phyloP scores from a whole-genome alignment of 208 protist genomes.

The Naegleria fowleri region DNA sequence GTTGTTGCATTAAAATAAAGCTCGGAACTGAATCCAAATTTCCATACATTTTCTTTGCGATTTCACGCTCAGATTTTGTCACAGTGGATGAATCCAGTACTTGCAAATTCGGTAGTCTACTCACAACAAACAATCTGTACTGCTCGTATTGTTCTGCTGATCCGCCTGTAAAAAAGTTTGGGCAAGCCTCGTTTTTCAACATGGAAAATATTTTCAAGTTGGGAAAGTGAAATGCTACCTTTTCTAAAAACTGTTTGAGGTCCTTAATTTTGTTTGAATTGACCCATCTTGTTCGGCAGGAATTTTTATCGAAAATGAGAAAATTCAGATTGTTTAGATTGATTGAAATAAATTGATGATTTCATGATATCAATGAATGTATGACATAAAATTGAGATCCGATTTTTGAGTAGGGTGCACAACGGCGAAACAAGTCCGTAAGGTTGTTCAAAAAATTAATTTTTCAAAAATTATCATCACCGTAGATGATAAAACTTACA shows the following conservation, averaged over 20 bases:
- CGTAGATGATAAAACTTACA: not conserved
- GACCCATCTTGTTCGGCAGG: not conserved
- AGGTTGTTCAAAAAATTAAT: not conserved
- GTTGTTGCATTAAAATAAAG: not conserved
- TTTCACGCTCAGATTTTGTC: not conserved
- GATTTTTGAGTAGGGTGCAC: too few species aligned
- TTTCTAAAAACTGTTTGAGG: not conserved
- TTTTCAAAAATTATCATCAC: not conserved
- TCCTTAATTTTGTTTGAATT: slow-evolving; percentile 23
- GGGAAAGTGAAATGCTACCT: not conserved
- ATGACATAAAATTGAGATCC: too few species aligned
- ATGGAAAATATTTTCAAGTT: slow-evolving; percentile 17
- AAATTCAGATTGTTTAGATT: not conserved
- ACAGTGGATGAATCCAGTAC: slow-evolving; percentile 1
- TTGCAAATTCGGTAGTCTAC: not conserved
- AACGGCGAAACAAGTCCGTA: too few species aligned
- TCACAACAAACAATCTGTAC: slow-evolving; percentile 9
- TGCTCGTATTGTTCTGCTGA: not conserved
- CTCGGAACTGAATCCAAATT: not conserved
- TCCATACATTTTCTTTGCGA: slow-evolving; percentile 15
- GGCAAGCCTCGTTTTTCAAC: slow-evolving; percentile 27
- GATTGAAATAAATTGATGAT: too few species aligned
- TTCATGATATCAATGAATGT: too few species aligned
- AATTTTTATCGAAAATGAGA: too few species aligned
- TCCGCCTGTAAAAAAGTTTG: slow-evolving; percentile 17